Evolutionary conservation across 176 grass and related monocot species (phyloP).

Genomic region (Oryza brachyantha): DNA sequence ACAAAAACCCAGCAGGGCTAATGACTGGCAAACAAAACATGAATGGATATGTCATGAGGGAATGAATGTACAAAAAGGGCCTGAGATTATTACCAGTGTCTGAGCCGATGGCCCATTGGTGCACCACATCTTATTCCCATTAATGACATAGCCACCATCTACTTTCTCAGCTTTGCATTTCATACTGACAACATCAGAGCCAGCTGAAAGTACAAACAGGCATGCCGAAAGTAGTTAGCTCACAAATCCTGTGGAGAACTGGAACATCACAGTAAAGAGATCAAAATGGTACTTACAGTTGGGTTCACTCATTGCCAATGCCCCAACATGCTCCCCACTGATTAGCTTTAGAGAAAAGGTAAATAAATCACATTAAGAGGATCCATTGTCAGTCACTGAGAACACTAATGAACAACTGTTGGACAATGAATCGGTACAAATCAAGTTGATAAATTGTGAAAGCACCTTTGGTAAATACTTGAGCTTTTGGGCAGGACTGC

Average conservation of each 20-base stretch:
- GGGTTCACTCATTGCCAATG: constrained; percentile 93
- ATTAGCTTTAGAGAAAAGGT: constrained; percentile 71
- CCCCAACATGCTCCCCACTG: constrained; percentile 86
- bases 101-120: constrained; percentile 94
- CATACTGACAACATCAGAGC: constrained; percentile 99
- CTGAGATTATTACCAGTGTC: constrained; percentile 59
- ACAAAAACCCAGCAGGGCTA: background rate
- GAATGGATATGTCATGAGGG: background rate
- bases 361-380: constrained; percentile 28
- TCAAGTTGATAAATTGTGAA: background rate
- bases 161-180: constrained; percentile 93
- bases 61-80: background rate
- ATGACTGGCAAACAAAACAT: background rate
- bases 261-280: background rate
- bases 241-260: background rate
- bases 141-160: constrained; percentile 83
- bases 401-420: background rate
- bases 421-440: background rate
- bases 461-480: constrained; percentile 84
- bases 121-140: constrained; percentile 99
- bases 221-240: background rate
- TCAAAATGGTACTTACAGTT: constrained; percentile 55
- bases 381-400: background rate
- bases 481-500: constrained; percentile 59
- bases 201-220: constrained; percentile 53